Percentiles rank a stretch among this genome's conserved stretches.
phyloP scores from a whole-genome alignment of 2,329 filamentous ascomycete species.

The Paecilomyces sp. region DNA sequence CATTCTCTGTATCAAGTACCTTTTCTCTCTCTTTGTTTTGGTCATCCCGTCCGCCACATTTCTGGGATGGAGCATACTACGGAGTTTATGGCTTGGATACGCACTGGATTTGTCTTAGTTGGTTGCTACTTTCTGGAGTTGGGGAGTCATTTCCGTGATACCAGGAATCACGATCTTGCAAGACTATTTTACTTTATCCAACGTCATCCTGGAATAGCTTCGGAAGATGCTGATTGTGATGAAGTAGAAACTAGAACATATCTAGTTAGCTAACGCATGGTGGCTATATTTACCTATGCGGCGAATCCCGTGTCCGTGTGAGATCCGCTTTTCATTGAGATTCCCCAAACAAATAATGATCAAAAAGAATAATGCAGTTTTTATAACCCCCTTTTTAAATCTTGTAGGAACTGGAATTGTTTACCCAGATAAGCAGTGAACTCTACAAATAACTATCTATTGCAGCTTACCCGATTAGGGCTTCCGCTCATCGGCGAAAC shows the following conservation, averaged over 20 bases:
- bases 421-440: not conserved
- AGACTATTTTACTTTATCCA: not conserved
- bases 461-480: not conserved
- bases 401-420: not conserved
- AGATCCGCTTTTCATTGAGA: not conserved
- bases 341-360: not conserved
- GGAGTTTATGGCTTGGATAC: not conserved
- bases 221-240: not conserved
- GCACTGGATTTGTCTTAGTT: not conserved
- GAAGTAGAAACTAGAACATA: not conserved
- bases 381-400: not conserved
- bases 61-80: not conserved
- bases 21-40: not conserved
- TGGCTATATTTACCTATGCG: not conserved
- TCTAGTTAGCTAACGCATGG: too few species aligned
- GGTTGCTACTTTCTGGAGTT: not conserved
- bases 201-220: not conserved
- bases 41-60: not conserved
- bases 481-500: constrained; percentile 13
- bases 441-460: too few species aligned
- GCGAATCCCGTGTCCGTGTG: not conserved
- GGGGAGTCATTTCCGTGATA: not conserved
- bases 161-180: not conserved
- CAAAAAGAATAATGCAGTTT: not conserved
- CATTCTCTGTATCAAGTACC: not conserved